Conservation (phyloP, 2,329 filamentous ascomycete genomes). For the Aspergillus fischeri region DNA sequence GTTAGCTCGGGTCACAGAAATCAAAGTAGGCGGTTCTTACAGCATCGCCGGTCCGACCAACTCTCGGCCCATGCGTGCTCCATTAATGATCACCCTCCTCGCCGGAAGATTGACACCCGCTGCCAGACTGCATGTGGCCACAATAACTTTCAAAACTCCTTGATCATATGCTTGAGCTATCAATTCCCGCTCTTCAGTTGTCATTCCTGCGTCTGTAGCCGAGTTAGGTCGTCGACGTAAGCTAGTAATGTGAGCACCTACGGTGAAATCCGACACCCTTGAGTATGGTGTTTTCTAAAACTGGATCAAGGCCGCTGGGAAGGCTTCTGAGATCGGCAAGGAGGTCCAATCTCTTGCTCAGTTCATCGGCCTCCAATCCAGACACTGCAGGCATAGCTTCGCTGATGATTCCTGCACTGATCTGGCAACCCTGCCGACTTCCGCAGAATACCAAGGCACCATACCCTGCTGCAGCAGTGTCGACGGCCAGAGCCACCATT, state of each 20-base stretch:
- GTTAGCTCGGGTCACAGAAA: conserved; percentile 17
- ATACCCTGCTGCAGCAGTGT: conserved; percentile 65
- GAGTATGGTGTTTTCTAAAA: conserved; percentile 60
- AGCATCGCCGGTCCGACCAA: conserved; percentile 75
- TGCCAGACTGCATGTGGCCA: conserved; percentile 75
- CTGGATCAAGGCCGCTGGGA: conserved; percentile 61
- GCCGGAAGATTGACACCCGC: conserved; percentile 75
- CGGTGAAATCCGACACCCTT: conserved; percentile 71
- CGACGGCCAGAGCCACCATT: conserved; percentile 64
- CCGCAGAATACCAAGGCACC: conserved; percentile 71
- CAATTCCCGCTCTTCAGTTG: conserved; percentile 69
- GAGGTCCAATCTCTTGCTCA: conserved; percentile 60
- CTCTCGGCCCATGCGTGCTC: conserved; percentile 70
- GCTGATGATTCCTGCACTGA: conserved; percentile 64
- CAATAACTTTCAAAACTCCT: conserved; percentile 64
- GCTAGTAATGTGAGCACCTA: conserved; percentile 35
- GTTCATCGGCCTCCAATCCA: conserved; percentile 45
- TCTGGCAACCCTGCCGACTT: conserved; percentile 64
- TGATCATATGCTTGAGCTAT: conserved; percentile 67
- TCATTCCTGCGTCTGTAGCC: conserved; percentile 49
- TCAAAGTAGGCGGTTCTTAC: conserved; percentile 25
- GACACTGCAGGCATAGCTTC: conserved; percentile 56
- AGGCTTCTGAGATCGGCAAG: conserved; percentile 64
- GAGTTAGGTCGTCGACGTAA: conserved; percentile 23
- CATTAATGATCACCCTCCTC: conserved; percentile 69